phyloP scores from a whole-genome alignment of 176 grass and related monocot genomes.

The Juncus inflexus region DNA sequence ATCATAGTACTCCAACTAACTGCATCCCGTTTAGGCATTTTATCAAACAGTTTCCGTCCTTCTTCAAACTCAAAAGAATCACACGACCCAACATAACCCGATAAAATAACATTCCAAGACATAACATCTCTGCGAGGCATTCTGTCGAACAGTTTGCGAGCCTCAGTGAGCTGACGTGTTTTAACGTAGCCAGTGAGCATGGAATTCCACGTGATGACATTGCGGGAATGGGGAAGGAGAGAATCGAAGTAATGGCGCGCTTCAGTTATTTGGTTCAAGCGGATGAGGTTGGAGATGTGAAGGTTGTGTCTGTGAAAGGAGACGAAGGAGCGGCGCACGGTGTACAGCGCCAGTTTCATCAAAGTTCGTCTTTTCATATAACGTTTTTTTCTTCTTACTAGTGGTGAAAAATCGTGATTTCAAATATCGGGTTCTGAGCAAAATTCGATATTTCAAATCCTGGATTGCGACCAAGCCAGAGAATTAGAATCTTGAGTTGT shows the following conservation, averaged over 20 bases:
- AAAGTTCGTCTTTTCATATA: no score
- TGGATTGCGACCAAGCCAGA: no score
- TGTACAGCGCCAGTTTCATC: no score
- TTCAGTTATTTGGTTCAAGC: constrained; percentile 35
- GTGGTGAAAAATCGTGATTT: no score
- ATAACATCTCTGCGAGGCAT: constrained; percentile 60
- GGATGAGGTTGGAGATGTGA: constrained; percentile 37
- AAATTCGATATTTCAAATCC: no score
- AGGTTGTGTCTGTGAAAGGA: constrained; percentile 38
- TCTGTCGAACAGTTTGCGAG: constrained; percentile 53
- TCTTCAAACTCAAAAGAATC: constrained; percentile 13
- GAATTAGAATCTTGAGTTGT: no score
- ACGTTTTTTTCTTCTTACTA: no score
- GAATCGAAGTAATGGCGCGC: constrained; percentile 58
- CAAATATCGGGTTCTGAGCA: no score
- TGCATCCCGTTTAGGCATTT: constrained; percentile 44
- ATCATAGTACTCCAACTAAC: constrained; percentile 78
- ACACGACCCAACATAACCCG: constrained; percentile 37
- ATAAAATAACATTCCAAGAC: constrained; percentile 73
- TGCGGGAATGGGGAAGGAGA: constrained; percentile 32
- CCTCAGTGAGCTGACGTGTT: constrained; percentile 20
- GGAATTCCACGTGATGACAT: constrained; percentile 61
- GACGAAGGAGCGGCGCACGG: not conserved
- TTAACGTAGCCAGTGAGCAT: constrained; percentile 45
- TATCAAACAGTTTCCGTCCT: constrained; percentile 46